Percentiles rank a stretch among this genome's conserved stretches.
Conservation (phyloP, 2,329 filamentous ascomycete species). For the Ceratocystiopsis sp. region DNA sequence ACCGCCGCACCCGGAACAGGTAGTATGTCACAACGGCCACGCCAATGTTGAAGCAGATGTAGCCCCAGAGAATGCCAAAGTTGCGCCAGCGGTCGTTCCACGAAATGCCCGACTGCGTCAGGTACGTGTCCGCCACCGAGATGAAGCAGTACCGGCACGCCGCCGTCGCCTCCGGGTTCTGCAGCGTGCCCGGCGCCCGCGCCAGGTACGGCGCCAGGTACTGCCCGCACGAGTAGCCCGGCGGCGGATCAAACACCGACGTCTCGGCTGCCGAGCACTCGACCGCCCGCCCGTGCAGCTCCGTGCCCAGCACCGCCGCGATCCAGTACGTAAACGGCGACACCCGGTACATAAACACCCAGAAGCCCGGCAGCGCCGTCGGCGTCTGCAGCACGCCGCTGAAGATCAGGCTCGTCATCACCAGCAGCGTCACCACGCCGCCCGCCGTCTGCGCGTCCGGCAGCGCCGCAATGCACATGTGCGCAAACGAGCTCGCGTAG, state of each 20-base stretch:
- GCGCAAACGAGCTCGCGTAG: conserved; percentile 53
- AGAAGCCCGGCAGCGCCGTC: conserved; percentile 47
- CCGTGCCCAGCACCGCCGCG: conserved; percentile 50
- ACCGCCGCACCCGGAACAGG: conserved; percentile 4
- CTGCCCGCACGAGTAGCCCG: conserved; percentile 35
- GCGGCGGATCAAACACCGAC: conserved; percentile 44
- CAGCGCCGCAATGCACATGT: conserved; percentile 56
- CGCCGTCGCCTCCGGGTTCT: conserved; percentile 26
- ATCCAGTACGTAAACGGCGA: conserved; percentile 77
- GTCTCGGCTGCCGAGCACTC: conserved; percentile 53
- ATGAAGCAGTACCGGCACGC: conserved; percentile 40
- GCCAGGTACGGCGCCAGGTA: conserved; percentile 38
- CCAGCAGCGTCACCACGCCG: conserved; percentile 40
- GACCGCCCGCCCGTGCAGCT: conserved; percentile 48
- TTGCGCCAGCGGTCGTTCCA: conserved; percentile 50
- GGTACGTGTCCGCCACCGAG: conserved; percentile 32
- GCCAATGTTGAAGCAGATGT: conserved; percentile 49
- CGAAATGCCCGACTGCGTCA: conserved; percentile 28
- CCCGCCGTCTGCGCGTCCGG: conserved; percentile 51
- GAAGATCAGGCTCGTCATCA: conserved; percentile 42
- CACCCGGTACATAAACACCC: conserved; percentile 67
- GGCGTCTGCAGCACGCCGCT: conserved; percentile 44
- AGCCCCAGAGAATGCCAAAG: conserved; percentile 39
- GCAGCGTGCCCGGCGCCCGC: conserved; percentile 32
- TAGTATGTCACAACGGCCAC: conserved; percentile 6